Evolutionary conservation across 2,329 filamentous ascomycete genomes (phyloP).

Genomic region (Metarhizium guizhouense): DNA sequence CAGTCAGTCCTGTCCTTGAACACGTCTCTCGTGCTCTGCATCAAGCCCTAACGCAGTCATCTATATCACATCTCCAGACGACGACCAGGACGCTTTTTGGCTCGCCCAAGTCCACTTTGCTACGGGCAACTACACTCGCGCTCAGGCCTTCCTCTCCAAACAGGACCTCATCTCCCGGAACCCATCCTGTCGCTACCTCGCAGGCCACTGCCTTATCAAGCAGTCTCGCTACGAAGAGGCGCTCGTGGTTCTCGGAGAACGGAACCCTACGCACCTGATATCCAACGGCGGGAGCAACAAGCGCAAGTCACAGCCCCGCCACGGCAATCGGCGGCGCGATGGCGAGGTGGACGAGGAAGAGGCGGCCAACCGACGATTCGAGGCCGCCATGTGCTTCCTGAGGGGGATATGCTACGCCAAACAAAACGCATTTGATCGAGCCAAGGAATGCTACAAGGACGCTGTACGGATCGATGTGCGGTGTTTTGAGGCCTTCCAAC

Average conservation of each 20-base stretch:
- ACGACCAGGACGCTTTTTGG: constrained; percentile 92
- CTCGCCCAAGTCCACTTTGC: constrained; percentile 97
- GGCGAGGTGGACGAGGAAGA: constrained; percentile 51
- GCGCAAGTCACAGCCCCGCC: constrained; percentile 27
- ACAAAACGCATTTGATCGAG: constrained; percentile 92
- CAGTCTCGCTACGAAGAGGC: constrained; percentile 87
- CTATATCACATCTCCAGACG: constrained; percentile 45
- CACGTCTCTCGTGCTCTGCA: neutral
- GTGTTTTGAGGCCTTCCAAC: constrained; percentile 96
- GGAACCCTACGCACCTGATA: constrained; percentile 86
- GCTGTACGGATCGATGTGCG: constrained; percentile 94
- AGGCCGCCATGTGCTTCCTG: constrained; percentile 95
- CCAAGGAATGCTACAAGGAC: constrained; percentile 97
- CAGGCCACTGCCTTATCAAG: constrained; percentile 89
- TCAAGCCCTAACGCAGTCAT: neutral
- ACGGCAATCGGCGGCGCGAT: constrained; percentile 22
- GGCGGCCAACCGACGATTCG: constrained; percentile 68
- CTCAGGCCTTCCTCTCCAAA: constrained; percentile 75
- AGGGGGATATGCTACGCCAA: constrained; percentile 91
- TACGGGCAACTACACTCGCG: constrained; percentile 88
- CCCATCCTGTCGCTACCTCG: constrained; percentile 83
- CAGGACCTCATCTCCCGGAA: constrained; percentile 76
- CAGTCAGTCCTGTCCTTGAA: constrained; percentile 47
- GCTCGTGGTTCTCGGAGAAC: constrained; percentile 75
- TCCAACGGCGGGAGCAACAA: constrained; percentile 38